Evolutionary conservation across 805 yeast genomes (phyloP), one percentile per base, ranked within the genome.

Genomic region (Cyberlindnera xylosilytica): DNA sequence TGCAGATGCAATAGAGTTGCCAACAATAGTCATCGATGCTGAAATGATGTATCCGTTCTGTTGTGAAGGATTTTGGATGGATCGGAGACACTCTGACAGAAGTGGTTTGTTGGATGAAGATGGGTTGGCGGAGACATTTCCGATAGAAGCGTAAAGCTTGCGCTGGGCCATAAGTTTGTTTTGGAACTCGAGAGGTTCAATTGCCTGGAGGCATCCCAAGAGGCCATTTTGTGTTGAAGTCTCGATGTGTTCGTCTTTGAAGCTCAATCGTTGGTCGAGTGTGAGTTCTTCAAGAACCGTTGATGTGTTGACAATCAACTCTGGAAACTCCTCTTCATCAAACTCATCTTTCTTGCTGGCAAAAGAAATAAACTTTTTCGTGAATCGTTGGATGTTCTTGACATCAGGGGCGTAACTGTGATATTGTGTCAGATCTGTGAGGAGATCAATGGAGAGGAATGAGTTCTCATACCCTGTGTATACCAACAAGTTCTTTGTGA

Each of bases 121-220:
- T 5, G 48, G 41, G 24, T 58, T 57, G 11, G 61, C 47, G 9
- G 62, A 57, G 9, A 58, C 47, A 36, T 57, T 57, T 1, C 63
- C 63, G 34, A 54, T 49, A 1, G 61, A 34, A 2, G 54, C 53
- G 33, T 37, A 54, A 9, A 58, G 17, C 20, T 47, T 47, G 36
- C 63, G 49, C 29, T 54, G 53, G 9, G 42, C 49, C 11, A 36
- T 45, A 8, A 54, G 22, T 27, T 45, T 53, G 19, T 54, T 55
- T 6, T 44, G 49, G n/a, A 58, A 38, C 23, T 50, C 56, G 30
- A 47, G 26, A 1, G 44, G 36, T 11, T 39, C 41, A 2, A 51
- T 11, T 0, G 6, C 6, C 8, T 30, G 31, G 5, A 57, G 42
- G 3, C 50, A 12, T 4, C 37, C 27, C 4, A 52, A 16, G n/a